Percentiles rank a stretch among this genome's conserved stretches.
phyloP scores from a whole-genome alignment of 257 asterid genomes.

The Salvia rosmarinus region DNA sequence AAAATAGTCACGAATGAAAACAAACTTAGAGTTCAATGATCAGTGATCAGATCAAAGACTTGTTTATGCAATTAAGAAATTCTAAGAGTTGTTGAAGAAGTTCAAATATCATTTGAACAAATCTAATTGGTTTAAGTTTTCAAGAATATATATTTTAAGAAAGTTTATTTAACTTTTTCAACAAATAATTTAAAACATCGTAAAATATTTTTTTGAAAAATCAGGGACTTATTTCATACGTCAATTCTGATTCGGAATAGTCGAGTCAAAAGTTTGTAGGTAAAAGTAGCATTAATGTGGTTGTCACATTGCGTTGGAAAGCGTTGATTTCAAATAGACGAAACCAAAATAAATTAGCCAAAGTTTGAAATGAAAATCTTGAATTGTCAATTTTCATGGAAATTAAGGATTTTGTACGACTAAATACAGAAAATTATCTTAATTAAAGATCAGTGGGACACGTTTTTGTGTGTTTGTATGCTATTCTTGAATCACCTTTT shows the following conservation, averaged over 20 bases:
- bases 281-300: not conserved
- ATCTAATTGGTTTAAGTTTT: too few species aligned
- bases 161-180: too few species aligned
- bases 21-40: not conserved
- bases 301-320: not conserved
- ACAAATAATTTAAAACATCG: too few species aligned
- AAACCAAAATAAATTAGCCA: constrained; percentile 1
- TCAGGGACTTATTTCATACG: not conserved
- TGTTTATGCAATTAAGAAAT: not conserved
- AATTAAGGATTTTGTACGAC: not conserved
- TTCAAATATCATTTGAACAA: too few species aligned
- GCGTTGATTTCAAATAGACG: not conserved
- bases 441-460: too few species aligned
- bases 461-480: too few species aligned
- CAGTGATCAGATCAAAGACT: not conserved
- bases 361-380: not conserved
- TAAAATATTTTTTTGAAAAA: not conserved
- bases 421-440: too few species aligned
- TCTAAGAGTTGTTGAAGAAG: not conserved
- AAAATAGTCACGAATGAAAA: not conserved
- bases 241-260: not conserved
- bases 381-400: not conserved
- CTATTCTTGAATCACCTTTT: too few species aligned
- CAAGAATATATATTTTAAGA: too few species aligned
- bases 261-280: not conserved